phyloP scores from a whole-genome alignment of 495 filamentous ascomycete genomes.

The Ramalina intermedia region DNA sequence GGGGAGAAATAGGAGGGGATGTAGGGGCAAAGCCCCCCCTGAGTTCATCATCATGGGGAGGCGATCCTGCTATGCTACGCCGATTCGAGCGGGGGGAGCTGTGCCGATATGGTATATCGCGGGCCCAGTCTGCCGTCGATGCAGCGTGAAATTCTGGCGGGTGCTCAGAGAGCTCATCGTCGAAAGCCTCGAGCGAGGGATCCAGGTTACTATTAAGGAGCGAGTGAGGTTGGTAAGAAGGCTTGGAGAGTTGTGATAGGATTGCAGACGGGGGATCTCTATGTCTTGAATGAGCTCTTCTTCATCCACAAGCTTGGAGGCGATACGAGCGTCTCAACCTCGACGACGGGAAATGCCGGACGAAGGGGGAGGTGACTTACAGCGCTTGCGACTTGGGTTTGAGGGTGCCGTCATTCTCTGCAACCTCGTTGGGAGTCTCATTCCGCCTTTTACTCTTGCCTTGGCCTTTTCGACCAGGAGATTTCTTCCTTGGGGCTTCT shows the following conservation, averaged over 20 bases:
- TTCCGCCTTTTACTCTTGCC: conserved; percentile 29
- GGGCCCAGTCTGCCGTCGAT: conserved; percentile 34
- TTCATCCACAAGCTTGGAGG: too few relatives aligned
- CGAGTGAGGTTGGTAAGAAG: conserved; percentile 1
- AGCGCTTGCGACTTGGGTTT: conserved; percentile 15
- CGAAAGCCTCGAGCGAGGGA: conserved; percentile 31
- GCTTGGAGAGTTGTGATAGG: conserved; percentile 13
- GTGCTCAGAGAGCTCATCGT: conserved; percentile 21
- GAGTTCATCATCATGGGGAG: conserved; percentile 23
- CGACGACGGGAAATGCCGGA: not conserved
- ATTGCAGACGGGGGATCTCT: conserved; percentile 20
- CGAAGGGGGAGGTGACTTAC: conserved; percentile 21
- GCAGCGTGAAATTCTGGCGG: conserved; percentile 20
- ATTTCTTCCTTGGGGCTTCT: conserved; percentile 23
- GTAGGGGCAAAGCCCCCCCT: conserved; percentile 30
- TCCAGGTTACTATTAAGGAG: conserved; percentile 23
- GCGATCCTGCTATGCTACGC: conserved; percentile 29
- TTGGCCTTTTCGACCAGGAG: conserved; percentile 30
- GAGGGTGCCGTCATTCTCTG: conserved; percentile 15
- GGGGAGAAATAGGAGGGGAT: conserved; percentile 36
- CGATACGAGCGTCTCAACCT: too few relatives aligned
- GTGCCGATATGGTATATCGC: conserved; percentile 33
- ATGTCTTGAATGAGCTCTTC: too few relatives aligned
- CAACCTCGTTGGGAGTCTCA: conserved; percentile 20
- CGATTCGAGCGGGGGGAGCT: conserved; percentile 34